Conservation (phyloP, 108 stramenopile species). For the Pseudonitzschia delicatissima region DNA sequence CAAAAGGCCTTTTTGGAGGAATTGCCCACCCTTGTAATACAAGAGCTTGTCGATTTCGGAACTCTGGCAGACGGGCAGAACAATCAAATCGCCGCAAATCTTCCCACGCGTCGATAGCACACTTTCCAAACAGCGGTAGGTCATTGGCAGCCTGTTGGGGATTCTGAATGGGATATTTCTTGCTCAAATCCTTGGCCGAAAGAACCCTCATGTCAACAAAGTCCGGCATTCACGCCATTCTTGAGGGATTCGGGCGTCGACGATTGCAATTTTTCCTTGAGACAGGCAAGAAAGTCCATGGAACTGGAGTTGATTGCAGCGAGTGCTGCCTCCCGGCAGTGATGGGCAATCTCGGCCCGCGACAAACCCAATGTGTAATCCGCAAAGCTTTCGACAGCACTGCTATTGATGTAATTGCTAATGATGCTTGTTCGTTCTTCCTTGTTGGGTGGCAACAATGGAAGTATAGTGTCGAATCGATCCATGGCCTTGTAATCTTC, state of each 20-base stretch:
- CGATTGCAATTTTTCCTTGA: slow-evolving; percentile 45
- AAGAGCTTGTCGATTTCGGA: slow-evolving; percentile 44
- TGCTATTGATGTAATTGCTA: slow-evolving; percentile 18
- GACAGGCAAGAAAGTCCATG: slow-evolving; percentile 21
- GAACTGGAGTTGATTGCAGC: not conserved
- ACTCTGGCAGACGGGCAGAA: slow-evolving; percentile 70
- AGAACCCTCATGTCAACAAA: slow-evolving; percentile 73
- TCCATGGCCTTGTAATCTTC: slow-evolving; percentile 24
- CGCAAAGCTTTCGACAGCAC: slow-evolving; percentile 34
- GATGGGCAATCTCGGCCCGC: slow-evolving; percentile 59
- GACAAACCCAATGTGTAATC: slow-evolving; percentile 52
- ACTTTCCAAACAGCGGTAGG: slow-evolving; percentile 56
- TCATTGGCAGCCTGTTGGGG: not conserved
- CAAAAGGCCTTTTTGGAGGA: slow-evolving; percentile 32
- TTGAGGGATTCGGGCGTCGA: slow-evolving; percentile 59
- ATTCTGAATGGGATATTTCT: slow-evolving; percentile 15
- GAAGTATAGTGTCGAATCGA: slow-evolving; percentile 57
- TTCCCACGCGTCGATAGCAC: slow-evolving; percentile 50
- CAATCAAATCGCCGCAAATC: slow-evolving; percentile 62
- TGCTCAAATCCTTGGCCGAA: slow-evolving; percentile 52
- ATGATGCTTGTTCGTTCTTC: slow-evolving; percentile 40
- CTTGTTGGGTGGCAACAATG: slow-evolving; percentile 40
- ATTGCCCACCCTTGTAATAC: slow-evolving; percentile 15
- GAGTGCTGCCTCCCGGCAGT: slow-evolving; percentile 52
- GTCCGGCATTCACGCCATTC: slow-evolving; percentile 51